Conservation (phyloP, 2,329 filamentous ascomycete genomes). For the Tolypocladium tropicale region DNA sequence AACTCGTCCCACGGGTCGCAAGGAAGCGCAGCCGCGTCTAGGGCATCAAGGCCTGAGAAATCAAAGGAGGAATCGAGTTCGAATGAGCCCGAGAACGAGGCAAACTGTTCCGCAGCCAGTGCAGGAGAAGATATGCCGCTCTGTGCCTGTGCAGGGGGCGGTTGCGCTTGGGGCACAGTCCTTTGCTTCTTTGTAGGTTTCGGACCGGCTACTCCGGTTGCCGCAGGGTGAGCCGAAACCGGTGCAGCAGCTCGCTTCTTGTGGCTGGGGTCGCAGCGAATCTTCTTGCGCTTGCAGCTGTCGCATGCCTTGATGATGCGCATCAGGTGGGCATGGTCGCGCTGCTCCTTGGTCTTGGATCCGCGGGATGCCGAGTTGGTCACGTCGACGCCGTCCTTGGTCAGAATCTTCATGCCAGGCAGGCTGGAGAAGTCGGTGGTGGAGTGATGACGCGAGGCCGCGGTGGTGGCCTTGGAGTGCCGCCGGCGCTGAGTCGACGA, state of each 20-base stretch:
- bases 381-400: conserved; percentile 51
- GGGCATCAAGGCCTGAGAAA: conserved; percentile 11
- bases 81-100: conserved; percentile 3
- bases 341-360: conserved; percentile 58
- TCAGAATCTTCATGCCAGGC: conserved; percentile 58
- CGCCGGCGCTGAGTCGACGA: conserved; percentile 15
- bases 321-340: conserved; percentile 57
- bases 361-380: conserved; percentile 52
- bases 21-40: conserved; percentile 5
- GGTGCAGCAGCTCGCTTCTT: conserved; percentile 33
- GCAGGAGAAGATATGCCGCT: conserved; percentile 1
- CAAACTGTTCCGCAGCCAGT: not conserved
- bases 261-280: conserved; percentile 51
- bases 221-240: conserved; percentile 14
- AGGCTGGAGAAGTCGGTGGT: conserved; percentile 38
- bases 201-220: conserved; percentile 7
- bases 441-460: conserved; percentile 16
- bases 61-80: conserved; percentile 11
- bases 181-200: conserved; percentile 34
- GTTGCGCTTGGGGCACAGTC: conserved; percentile 9
- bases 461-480: conserved; percentile 13
- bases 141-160: conserved; percentile 10
- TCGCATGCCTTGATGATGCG: conserved; percentile 59
- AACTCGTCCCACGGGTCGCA: conserved; percentile 34
- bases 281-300: conserved; percentile 52